Base-by-base conservation (phyloP, 352 stramenopile species). In the Globisporangium recalcitrans region DNA sequence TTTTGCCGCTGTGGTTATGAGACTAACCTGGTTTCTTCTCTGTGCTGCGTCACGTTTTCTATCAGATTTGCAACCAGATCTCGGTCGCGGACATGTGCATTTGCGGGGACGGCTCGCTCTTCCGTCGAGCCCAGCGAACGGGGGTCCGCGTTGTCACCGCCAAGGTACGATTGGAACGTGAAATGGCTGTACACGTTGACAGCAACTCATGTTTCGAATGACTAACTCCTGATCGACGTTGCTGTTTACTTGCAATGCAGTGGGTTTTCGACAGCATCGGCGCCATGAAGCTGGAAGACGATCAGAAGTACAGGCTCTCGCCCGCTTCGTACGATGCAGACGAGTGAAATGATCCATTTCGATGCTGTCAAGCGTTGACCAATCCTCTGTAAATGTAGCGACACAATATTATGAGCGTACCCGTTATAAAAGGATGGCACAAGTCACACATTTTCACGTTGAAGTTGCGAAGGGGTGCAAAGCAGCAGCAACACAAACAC, bases 261-360 rank as follows among this genome's bases (percentile, higher is more conserved):
- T 91, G 82, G 82, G 70, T 90, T 7, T 91, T 90, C 59, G 82
- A 91, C 63, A 88, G 82, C 67, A 91, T 91, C 58, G 77, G 76
- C 0, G 65, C 67, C 0, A 80, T 91, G 78, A 77, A 80, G 46
- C 63, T 91, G 4, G 67, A 75, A 58, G 78, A 88, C 31, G 71
- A 86, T 22, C 49, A 59, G 0, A 71, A 72, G 13, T 79, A 81
- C 53, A 26, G 44, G 24, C 32, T 61, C 42, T 57, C 60, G 31
- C 21, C 51, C 11, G 9, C 60, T 13, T 60, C 52, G 26, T 21
- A 22, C 31, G 51, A 53, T 19, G 47, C 31, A 3, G 60, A 55
- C n/a, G 60, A 60, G 48, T 65, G 38, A 65, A 31, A 16, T 22
- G 26, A n/a, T n/a, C n/a, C n/a, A n/a, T n/a, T n/a, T n/a, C 8